These are phyloP conservation scores for Fusarium ambrosium DNA, from an alignment of 2,329 filamentous ascomycete species.

Conservation along the genomic window DNA sequence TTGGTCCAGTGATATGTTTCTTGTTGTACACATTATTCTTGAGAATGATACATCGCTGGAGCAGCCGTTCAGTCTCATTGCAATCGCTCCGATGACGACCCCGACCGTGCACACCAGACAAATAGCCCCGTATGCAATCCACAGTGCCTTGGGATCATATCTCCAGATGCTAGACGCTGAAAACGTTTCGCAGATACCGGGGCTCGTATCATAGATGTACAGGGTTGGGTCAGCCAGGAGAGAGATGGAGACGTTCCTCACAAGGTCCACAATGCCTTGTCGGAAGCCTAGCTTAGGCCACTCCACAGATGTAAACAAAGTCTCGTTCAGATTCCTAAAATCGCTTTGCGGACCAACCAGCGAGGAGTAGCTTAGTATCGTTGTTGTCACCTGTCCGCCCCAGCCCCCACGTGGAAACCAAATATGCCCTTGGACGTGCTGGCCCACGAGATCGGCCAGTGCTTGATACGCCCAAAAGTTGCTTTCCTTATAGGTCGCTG, in stretches of 20 bases:
- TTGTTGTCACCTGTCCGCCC: not conserved
- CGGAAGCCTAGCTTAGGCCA: not conserved
- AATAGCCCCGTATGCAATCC: not conserved
- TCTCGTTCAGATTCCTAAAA: not conserved
- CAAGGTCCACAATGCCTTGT: not conserved
- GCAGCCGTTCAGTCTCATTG: not conserved
- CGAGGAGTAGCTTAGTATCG: not conserved
- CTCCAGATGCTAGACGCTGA: not conserved
- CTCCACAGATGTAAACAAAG: not conserved
- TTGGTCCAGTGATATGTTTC: not conserved
- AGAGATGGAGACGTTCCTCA: not conserved
- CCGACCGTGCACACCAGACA: not conserved
- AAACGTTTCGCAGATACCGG: not conserved
- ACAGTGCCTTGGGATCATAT: not conserved
- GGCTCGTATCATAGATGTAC: not conserved
- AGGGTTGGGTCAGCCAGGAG: not conserved
- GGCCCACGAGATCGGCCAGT: not conserved
- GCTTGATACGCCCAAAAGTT: not conserved
- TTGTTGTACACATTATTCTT: not conserved
- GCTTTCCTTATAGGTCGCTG: not conserved
- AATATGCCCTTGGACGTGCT: not conserved
- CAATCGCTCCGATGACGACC: not conserved
- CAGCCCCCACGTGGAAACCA: not conserved
- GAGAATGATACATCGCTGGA: not conserved
- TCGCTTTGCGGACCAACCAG: not conserved